phyloP scores from a whole-genome alignment of 139 green algal genomes.

The Deuterostichococcus epilithicus region DNA sequence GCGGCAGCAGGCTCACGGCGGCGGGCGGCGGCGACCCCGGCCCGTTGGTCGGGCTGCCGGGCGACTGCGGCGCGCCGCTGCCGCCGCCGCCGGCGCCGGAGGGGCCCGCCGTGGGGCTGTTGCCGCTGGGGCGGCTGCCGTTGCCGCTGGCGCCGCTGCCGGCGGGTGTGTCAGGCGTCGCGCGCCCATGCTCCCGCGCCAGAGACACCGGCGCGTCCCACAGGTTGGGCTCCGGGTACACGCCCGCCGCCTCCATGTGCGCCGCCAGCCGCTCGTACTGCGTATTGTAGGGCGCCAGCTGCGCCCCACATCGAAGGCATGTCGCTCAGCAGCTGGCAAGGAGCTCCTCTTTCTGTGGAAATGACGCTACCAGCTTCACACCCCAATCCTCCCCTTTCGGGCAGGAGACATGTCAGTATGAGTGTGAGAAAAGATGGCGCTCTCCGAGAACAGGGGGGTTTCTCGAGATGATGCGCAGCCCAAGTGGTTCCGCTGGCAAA shows the following conservation, averaged over 20 bases:
- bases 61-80: neutral
- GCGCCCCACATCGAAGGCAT: conserved; percentile 59
- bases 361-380: neutral
- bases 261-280: conserved; percentile 62
- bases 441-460: neutral
- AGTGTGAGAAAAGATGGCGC: neutral
- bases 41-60: neutral
- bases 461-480: neutral
- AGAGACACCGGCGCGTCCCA: conserved; percentile 65
- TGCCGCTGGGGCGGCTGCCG: neutral
- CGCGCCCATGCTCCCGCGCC: conserved; percentile 31
- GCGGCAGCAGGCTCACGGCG: conserved; percentile 59
- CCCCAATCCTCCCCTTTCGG: neutral
- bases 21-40: neutral
- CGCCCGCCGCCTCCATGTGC: conserved; percentile 57
- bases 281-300: conserved; percentile 80
- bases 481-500: no score
- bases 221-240: conserved; percentile 50
- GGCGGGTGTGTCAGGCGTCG: conserved; percentile 25
- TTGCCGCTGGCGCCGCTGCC: neutral
- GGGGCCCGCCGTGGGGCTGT: neutral
- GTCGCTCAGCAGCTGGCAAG: conserved; percentile 70
- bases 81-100: neutral
- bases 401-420: neutral
- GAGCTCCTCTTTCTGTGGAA: neutral